Percentiles rank a stretch among this genome's conserved stretches.
Evolutionary conservation across 2,329 filamentous ascomycete genomes (phyloP).

Genomic region (Aureobasidium namibiae): DNA sequence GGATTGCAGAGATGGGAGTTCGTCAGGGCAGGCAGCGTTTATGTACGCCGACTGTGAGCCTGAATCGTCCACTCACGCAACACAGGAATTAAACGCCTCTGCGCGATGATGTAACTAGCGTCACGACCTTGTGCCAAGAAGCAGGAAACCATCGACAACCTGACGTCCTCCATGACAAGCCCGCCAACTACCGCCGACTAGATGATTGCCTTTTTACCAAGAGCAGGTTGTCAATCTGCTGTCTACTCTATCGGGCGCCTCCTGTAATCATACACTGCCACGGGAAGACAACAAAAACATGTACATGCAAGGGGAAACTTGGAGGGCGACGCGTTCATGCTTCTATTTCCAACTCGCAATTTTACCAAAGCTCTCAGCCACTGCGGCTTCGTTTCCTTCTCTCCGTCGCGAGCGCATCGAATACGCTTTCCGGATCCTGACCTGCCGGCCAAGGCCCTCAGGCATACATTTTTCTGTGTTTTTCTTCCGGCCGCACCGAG

Average conservation of each 20-base stretch:
- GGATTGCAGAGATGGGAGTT: background rate
- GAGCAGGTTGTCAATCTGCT: background rate
- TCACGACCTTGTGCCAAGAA: background rate
- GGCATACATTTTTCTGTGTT: background rate
- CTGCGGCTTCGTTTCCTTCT: background rate
- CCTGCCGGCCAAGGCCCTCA: slow-evolving; percentile 4
- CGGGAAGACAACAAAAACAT: background rate
- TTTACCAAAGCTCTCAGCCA: slow-evolving; percentile 6
- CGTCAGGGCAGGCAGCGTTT: background rate
- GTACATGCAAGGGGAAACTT: background rate
- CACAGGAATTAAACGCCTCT: slow-evolving; percentile 5
- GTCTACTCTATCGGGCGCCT: background rate
- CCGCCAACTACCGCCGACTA: background rate
- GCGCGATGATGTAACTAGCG: background rate
- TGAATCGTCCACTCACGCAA: background rate
- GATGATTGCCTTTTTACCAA: background rate
- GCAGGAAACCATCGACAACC: background rate
- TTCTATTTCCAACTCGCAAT: background rate
- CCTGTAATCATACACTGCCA: background rate
- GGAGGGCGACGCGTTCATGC: background rate
- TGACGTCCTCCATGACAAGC: background rate
- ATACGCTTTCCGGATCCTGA: background rate
- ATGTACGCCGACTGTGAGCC: background rate
- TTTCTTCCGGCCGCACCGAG: no score
- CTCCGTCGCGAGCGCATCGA: background rate